Percentiles rank a stretch among this genome's conserved stretches.
These are phyloP conservation scores for Chlorencoelia australis DNA, from an alignment of 2,329 filamentous ascomycete species.

Conservation along the genomic window DNA sequence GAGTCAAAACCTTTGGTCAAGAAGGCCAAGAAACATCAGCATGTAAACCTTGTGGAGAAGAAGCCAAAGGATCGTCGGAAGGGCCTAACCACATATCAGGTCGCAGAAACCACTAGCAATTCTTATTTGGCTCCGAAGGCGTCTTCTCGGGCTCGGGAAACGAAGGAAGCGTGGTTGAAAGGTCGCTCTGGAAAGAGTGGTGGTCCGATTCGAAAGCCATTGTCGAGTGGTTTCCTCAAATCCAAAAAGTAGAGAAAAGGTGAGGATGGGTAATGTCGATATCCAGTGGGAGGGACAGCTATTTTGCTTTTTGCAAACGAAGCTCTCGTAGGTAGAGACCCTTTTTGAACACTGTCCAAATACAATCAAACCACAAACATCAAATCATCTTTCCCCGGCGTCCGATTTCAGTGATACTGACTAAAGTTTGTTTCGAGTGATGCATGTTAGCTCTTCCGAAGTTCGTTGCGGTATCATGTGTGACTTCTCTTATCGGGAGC, in stretches of 20 bases:
- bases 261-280: neutral
- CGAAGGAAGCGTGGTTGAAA: conserved; percentile 24
- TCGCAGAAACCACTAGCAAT: conserved; percentile 13
- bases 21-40: conserved; percentile 22
- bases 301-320: no score
- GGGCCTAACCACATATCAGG: conserved; percentile 24
- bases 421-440: no score
- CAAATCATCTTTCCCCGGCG: no score
- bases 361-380: no score
- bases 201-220: conserved; percentile 15
- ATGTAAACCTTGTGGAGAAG: conserved; percentile 19
- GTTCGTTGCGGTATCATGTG: no score
- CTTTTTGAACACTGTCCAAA: no score
- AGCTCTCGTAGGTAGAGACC: no score
- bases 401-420: no score
- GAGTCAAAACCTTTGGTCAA: conserved; percentile 1
- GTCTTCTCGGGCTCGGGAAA: conserved; percentile 13
- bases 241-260: conserved; percentile 10
- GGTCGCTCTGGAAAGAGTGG: conserved; percentile 15
- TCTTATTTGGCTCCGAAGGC: conserved; percentile 22
- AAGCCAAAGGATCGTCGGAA: conserved; percentile 20
- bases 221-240: conserved; percentile 18
- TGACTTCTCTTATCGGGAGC: no score
- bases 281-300: no score
- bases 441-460: no score